phyloP scores from a whole-genome alignment of 2,329 filamentous ascomycete species.

The Calonectria crousiana region DNA sequence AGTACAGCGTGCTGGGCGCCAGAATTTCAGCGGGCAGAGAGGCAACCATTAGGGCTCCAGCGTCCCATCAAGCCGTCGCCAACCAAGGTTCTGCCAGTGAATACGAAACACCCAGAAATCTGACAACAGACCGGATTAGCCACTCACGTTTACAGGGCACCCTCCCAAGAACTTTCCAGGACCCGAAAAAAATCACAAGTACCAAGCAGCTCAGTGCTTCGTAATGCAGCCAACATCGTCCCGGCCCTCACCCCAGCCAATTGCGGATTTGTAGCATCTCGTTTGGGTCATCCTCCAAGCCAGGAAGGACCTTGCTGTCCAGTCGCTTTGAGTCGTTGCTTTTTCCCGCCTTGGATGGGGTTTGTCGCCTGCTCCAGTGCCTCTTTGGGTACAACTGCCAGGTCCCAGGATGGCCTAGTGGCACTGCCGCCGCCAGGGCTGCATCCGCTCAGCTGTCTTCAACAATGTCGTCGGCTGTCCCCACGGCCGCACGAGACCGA shows the following conservation, averaged over 20 bases:
- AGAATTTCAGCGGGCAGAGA: neutral
- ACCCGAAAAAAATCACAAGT: conserved; percentile 25
- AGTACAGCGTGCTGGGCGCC: neutral
- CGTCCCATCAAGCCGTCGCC: neutral
- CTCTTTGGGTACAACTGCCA: conserved; percentile 18
- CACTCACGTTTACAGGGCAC: conserved; percentile 17
- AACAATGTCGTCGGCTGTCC: neutral
- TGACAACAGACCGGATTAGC: conserved; percentile 8
- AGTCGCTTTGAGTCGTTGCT: conserved; percentile 39
- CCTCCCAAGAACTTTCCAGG: conserved; percentile 1
- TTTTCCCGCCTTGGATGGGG: conserved; percentile 43
- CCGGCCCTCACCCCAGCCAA: conserved; percentile 44
- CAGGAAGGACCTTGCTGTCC: conserved; percentile 35
- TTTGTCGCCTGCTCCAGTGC: conserved; percentile 36
- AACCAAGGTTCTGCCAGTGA: conserved; percentile 11
- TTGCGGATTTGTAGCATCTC: conserved; percentile 23
- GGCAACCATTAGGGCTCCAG: neutral
- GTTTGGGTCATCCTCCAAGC: conserved; percentile 33
- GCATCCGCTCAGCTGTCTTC: conserved; percentile 31
- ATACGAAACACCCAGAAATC: conserved; percentile 25
- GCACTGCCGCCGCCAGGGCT: conserved; percentile 22
- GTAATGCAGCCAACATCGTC: conserved; percentile 29
- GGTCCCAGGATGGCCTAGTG: conserved; percentile 12
- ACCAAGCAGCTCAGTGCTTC: neutral
- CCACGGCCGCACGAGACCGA: conserved; percentile 33